Evolutionary conservation across 1,284 basidiomycete species (phyloP), one percentile per base, ranked within the genome.

Genomic region (Naganishia sp.): DNA sequence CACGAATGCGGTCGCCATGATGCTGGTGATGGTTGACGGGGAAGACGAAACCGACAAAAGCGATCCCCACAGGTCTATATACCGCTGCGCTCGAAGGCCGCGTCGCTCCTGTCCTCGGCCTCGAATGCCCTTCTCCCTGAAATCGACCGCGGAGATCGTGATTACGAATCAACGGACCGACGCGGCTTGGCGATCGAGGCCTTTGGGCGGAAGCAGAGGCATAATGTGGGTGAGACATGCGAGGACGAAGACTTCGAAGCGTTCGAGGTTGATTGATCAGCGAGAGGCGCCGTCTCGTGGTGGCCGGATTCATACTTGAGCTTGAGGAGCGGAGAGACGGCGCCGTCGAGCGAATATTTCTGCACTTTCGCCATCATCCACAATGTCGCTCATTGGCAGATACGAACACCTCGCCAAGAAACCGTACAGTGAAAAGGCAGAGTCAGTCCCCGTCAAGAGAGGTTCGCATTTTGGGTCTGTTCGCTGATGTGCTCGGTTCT

Each of bases 401-500:
- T 80, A 75, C 57, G 78, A 79, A 64, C 78, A 80, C 63, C 72
- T 81, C 48, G 73, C 71, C 43, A 77, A 77, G 50, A 71, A 76
- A 45, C 74, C 76, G 0, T 68, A 70, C 36, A 74, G 78, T 4
- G 75, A 78, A 44, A 73, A 79, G 60, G 80, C 80, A 7, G 73
- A 74, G 78, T 77, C 42, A 74, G 77, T 68, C 49, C 44, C 9
- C 18, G 42, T 10, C n/a, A 25, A 54, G 3, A 33, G 28, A 33
- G 9, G 23, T 5, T 10, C 50, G 25, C 31, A 53, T 33, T 11
- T 25, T 53, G 16, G 31, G 31, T 5, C 3, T 28, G 2, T 28
- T 28, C 5, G 28, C 28, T 28, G 28, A 28, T 28, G 28, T 3
- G 28, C 2, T 28, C 28, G 28, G 28, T 28, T 28, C 28, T 28